These are phyloP conservation scores for Lactuca saligna DNA, from an alignment of 129 eudicot genomes.

Conservation along the genomic window DNA sequence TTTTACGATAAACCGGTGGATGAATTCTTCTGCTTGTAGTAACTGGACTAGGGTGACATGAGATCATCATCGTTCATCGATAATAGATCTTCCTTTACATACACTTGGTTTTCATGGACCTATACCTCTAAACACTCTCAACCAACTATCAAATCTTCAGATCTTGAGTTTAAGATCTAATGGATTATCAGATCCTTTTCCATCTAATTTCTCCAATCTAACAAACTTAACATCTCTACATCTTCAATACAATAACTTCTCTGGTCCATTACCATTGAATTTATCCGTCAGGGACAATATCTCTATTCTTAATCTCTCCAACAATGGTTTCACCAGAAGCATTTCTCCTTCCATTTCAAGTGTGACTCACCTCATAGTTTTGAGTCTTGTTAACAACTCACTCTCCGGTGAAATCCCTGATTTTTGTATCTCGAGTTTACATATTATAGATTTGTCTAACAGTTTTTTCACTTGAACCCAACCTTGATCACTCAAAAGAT, in stretches of 20 bases:
- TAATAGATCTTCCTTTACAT: constrained; percentile 79
- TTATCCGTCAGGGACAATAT: constrained; percentile 69
- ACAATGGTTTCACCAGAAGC: constrained; percentile 64
- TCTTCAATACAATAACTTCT: constrained; percentile 63
- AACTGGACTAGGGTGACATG: constrained; percentile 89
- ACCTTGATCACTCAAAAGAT: constrained; percentile 59
- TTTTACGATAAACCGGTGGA: constrained; percentile 54
- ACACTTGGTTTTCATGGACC: constrained; percentile 57
- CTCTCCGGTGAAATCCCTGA: constrained; percentile 82
- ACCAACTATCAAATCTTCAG: constrained; percentile 68
- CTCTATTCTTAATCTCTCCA: constrained; percentile 55
- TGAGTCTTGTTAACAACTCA: constrained; percentile 73
- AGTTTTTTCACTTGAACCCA: constrained; percentile 65
- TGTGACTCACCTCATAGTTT: constrained; percentile 67
- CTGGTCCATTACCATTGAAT: constrained; percentile 70
- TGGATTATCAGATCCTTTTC: constrained; percentile 64
- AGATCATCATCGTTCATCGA: constrained; percentile 50
- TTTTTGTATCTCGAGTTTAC: constrained; percentile 51
- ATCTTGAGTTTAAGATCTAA: constrained; percentile 76
- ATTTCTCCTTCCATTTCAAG: constrained; percentile 69
- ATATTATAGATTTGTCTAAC: constrained; percentile 62
- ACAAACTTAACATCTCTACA: constrained; percentile 54
- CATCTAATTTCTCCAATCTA: constrained; percentile 62
- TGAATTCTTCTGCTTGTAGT: constrained; percentile 57
- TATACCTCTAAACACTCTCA: constrained; percentile 55